Conservation (phyloP, 2,329 filamentous ascomycete species). For the Davidsoniella eucalypti region DNA sequence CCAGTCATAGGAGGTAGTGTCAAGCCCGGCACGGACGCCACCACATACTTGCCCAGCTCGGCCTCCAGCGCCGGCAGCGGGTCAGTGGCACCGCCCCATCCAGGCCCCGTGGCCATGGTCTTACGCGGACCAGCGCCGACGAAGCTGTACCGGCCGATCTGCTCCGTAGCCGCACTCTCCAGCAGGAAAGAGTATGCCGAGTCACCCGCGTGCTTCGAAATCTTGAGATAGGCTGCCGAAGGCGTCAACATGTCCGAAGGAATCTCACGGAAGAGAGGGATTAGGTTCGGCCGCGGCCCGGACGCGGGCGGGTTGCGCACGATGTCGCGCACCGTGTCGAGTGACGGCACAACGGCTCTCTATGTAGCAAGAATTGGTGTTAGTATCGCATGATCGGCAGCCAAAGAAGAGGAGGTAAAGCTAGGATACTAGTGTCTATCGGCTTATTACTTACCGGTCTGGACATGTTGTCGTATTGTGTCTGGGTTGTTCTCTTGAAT, state of each 20-base stretch:
- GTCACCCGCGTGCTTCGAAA: constrained; percentile 48
- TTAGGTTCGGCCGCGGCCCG: constrained; percentile 43
- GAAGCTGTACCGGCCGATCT: constrained; percentile 89
- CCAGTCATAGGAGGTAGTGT: constrained; percentile 74
- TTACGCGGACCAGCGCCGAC: constrained; percentile 68
- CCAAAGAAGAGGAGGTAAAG: not conserved
- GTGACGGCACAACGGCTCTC: constrained; percentile 28
- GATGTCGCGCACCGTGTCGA: constrained; percentile 29
- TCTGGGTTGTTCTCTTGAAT: too few species aligned
- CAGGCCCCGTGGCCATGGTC: constrained; percentile 72
- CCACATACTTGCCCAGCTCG: constrained; percentile 62
- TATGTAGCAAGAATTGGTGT: constrained; percentile 14
- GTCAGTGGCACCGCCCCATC: constrained; percentile 70
- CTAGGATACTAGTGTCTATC: not conserved
- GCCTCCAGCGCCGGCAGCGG: constrained; percentile 68
- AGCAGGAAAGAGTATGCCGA: constrained; percentile 84
- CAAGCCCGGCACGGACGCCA: constrained; percentile 69
- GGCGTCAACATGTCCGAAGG: constrained; percentile 88
- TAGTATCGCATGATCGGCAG: not conserved
- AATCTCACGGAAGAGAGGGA: constrained; percentile 71
- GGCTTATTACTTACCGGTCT: constrained; percentile 17
- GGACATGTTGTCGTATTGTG: constrained; percentile 16
- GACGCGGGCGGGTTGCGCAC: constrained; percentile 22
- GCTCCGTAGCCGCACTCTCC: constrained; percentile 88
- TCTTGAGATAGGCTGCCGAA: constrained; percentile 86